phyloP scores from a whole-genome alignment of 495 filamentous ascomycete species.

The Aspergillus kassunensis region DNA sequence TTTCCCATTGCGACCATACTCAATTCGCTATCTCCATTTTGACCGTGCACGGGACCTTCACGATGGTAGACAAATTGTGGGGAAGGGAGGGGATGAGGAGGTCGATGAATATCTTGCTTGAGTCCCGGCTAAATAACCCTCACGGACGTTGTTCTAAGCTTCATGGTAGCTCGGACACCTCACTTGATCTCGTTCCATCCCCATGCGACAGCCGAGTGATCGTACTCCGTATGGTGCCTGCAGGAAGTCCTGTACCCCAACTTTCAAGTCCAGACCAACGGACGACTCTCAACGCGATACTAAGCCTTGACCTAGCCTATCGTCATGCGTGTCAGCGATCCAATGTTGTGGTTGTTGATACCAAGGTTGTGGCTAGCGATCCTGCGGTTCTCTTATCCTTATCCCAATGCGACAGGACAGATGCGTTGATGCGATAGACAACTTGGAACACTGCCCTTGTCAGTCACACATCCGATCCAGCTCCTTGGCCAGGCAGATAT shows the following conservation, averaged over 20 bases:
- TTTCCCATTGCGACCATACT: neutral
- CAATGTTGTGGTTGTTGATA: neutral
- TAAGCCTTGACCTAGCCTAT: too few species aligned
- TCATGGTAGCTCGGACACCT: slow-evolving; percentile 1
- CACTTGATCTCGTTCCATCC: slow-evolving; percentile 3
- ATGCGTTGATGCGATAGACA: too few species aligned
- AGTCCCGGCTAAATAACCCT: neutral
- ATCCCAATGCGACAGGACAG: slow-evolving; percentile 1
- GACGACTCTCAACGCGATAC: too few species aligned
- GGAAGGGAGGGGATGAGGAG: neutral
- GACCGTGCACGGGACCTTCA: neutral
- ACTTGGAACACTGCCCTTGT: slow-evolving; percentile 3
- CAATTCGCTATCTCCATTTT: neutral
- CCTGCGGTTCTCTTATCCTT: neutral
- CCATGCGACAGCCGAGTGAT: slow-evolving; percentile 3
- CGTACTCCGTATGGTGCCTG: neutral
- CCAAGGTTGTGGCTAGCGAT: too few species aligned
- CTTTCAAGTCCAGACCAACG: too few species aligned
- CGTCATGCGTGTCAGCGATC: neutral
- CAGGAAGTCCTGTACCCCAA: neutral
- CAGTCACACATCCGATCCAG: neutral
- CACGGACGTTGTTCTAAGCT: slow-evolving; percentile 1
- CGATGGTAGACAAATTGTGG: neutral
- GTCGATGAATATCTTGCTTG: neutral
- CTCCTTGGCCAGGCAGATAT: neutral